These are phyloP conservation scores for Apiospora malaysiana DNA, from an alignment of 2,329 filamentous ascomycete genomes.

Conservation along the genomic window DNA sequence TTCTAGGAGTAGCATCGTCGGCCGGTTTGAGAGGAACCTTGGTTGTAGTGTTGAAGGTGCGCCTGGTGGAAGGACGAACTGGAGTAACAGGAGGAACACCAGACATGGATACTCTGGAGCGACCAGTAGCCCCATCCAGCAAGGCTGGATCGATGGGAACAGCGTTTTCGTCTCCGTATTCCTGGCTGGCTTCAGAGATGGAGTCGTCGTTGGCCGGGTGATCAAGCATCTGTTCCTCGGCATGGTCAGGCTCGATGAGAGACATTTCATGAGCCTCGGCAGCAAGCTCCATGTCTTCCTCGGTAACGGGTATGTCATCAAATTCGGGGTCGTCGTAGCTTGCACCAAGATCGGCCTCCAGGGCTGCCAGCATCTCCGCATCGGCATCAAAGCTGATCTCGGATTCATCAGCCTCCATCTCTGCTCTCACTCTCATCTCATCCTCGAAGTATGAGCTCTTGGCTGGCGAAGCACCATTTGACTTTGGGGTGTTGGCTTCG, in stretches of 20 bases:
- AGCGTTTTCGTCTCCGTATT: conserved; percentile 71
- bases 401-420: conserved; percentile 22
- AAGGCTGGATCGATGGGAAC: conserved; percentile 60
- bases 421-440: conserved; percentile 52
- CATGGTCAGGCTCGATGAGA: conserved; percentile 51
- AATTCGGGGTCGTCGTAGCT: conserved; percentile 45
- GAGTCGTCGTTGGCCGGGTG: conserved; percentile 50
- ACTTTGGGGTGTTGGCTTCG: conserved; percentile 31
- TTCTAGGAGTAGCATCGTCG: conserved; percentile 59
- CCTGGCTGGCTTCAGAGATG: conserved; percentile 66
- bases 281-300: conserved; percentile 63
- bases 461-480: conserved; percentile 44
- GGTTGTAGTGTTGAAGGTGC: conserved; percentile 73
- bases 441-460: conserved; percentile 66
- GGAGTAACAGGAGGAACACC: conserved; percentile 60
- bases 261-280: conserved; percentile 67
- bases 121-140: conserved; percentile 31
- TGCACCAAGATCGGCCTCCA: conserved; percentile 45
- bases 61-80: conserved; percentile 51
- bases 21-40: conserved; percentile 78
- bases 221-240: conserved; percentile 45
- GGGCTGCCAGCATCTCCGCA: conserved; percentile 42
- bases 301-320: conserved; percentile 53
- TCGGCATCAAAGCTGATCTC: conserved; percentile 40
- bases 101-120: conserved; percentile 28